These are phyloP conservation scores for Xylariomycetidae sp. DNA, from an alignment of 2,329 filamentous ascomycete genomes.

Conservation along the genomic window DNA sequence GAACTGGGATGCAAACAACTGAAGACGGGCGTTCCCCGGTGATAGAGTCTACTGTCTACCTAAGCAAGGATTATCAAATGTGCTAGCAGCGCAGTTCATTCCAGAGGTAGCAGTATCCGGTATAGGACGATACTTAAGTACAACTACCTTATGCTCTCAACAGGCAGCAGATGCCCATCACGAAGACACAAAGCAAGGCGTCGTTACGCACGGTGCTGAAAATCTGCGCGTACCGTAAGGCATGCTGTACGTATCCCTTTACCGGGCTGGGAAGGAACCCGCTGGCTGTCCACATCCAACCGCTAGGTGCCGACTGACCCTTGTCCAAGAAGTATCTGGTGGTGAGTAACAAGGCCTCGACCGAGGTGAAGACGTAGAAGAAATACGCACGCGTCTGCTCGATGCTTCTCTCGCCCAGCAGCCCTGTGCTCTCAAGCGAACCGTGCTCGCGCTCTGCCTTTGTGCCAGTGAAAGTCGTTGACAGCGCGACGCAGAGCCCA, in stretches of 20 bases:
- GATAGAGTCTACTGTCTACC: too few species aligned
- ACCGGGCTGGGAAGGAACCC: slow-evolving; percentile 61
- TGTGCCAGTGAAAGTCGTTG: slow-evolving; percentile 63
- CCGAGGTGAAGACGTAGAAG: slow-evolving; percentile 77
- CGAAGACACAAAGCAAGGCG: slow-evolving; percentile 71
- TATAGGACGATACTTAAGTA: too few species aligned
- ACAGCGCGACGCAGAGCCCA: slow-evolving; percentile 63
- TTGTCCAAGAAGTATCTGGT: slow-evolving; percentile 63
- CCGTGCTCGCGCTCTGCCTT: slow-evolving; percentile 50
- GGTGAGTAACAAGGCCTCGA: slow-evolving; percentile 66
- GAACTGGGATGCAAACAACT: too few species aligned
- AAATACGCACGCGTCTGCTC: slow-evolving; percentile 44
- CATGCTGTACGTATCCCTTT: slow-evolving; percentile 54
- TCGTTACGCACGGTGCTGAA: slow-evolving; percentile 66
- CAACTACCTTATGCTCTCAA: slow-evolving; percentile 25
- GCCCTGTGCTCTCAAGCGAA: slow-evolving; percentile 30
- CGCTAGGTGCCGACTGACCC: slow-evolving; percentile 44
- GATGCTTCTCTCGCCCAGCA: slow-evolving; percentile 19
- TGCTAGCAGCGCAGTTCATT: too few species aligned
- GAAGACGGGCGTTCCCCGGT: too few species aligned
- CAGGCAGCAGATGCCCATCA: slow-evolving; percentile 57
- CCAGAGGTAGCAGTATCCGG: too few species aligned
- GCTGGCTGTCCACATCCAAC: slow-evolving; percentile 57
- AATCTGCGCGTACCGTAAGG: slow-evolving; percentile 62
- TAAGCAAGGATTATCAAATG: too few species aligned